phyloP scores from a whole-genome alignment of 495 filamentous ascomycete species.

The Tricharina praecox region DNA sequence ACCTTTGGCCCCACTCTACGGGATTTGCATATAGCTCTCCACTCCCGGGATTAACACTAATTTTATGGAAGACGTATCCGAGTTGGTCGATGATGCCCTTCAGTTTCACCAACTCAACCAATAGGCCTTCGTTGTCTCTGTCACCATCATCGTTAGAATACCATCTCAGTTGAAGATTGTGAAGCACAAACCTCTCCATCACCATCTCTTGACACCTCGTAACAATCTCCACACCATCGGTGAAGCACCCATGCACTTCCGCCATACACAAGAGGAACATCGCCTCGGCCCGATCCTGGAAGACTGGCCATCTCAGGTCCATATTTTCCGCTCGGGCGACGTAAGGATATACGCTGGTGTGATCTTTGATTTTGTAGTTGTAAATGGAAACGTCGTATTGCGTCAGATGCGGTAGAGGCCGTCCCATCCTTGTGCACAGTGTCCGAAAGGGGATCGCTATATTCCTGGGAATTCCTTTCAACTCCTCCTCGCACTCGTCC shows the following conservation, averaged over 20 bases:
- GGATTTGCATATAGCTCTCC: conserved; percentile 30
- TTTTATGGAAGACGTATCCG: conserved; percentile 36
- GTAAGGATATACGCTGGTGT: conserved; percentile 33
- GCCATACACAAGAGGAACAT: conserved; percentile 30
- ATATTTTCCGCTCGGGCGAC: conserved; percentile 35
- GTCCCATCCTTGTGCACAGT: conserved; percentile 33
- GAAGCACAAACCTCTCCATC: conserved; percentile 29
- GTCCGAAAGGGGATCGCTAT: conserved; percentile 35
- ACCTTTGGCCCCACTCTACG: conserved; percentile 23
- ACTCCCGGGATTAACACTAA: conserved; percentile 35
- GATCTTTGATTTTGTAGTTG: conserved; percentile 35
- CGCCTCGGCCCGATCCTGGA: conserved; percentile 34
- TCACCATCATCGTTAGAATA: not conserved
- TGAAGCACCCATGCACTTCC: conserved; percentile 26
- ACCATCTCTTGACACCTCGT: conserved; percentile 36
- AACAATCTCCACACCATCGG: conserved; percentile 25
- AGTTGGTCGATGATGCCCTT: conserved; percentile 38
- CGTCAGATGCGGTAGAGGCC: conserved; percentile 34
- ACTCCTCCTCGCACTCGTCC: conserved; percentile 34
- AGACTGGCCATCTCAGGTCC: conserved; percentile 37
- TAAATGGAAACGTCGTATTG: conserved; percentile 37
- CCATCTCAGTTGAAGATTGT: too few species aligned
- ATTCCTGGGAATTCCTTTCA: conserved; percentile 33
- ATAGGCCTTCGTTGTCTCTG: conserved; percentile 32
- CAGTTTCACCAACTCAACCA: conserved; percentile 33